Base-by-base conservation (phyloP, 345 rosid genomes). In the Brassica cretica region DNA sequence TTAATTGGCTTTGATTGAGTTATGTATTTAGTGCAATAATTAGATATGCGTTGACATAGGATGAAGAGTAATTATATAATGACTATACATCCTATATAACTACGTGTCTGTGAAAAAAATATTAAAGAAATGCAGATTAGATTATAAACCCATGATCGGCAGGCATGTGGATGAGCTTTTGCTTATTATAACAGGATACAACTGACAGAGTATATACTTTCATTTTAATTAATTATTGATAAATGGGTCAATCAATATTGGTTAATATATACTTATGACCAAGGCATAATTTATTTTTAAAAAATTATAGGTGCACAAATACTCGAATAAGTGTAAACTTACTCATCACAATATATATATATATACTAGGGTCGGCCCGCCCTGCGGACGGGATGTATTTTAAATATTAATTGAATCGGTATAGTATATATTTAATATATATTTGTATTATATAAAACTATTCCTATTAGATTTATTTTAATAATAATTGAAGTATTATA, bases 151-250 rank as follows among this genome's bases (percentile, higher is more conserved):
- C 74, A 68, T 62, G 74, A 73, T 25, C 59, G 37, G 32, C 19
- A 68, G 51, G 74, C 78, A 79, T 51, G 56, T 73, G 70, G 59
- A 61, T 61, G 70, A 68, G 63, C 24, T 61, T 33, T 33, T 73
- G 14, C 64, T 46, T 79, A 51, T 51, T 51, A 51, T 15, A 51
- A 16, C 49, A 51, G 18, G 25, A 68, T 73, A 46, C 37, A 19
- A 41, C 29, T 73, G 77, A 41, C 15, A 37, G 14, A 27, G 15
- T 41, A 27, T 59, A 32, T 18, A n/a, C 10, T 41, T 41, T 37
- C 10, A 9, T 8, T 11, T 33, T 11, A 15, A 72, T n/a, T 30
- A 66, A 33, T 44, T 12, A 78, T 72, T 66, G 39, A 56, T 64
- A 35, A 37, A 6, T 71, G 46, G 27, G 63, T n/a, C 67, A 64